These are phyloP conservation scores for Aspergillus kassunensis DNA, from an alignment of 495 filamentous ascomycete genomes.

Conservation along the genomic window DNA sequence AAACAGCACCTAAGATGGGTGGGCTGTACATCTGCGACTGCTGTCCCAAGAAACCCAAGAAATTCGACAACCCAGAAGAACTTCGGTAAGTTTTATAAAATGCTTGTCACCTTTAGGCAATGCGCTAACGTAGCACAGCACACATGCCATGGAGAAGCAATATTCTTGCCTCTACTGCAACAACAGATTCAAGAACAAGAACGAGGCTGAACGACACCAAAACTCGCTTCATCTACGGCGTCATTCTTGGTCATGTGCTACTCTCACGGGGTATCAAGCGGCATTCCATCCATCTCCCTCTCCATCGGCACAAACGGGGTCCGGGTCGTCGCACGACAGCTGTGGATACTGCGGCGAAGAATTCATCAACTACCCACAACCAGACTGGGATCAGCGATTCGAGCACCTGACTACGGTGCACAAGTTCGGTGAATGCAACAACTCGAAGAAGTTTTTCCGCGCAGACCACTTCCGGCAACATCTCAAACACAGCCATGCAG, in stretches of 20 bases:
- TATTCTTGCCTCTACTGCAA: constrained; percentile 88
- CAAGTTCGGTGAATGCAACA: constrained; percentile 98
- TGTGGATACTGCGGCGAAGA: constrained; percentile 97
- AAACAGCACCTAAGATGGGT: constrained; percentile 31
- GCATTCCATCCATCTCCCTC: constrained; percentile 77
- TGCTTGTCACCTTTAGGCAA: not conserved
- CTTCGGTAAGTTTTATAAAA: constrained; percentile 66
- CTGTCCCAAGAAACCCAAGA: constrained; percentile 98
- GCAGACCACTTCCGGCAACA: constrained; percentile 98
- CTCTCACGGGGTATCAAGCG: constrained; percentile 67
- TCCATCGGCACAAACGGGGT: constrained; percentile 31
- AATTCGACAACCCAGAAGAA: constrained; percentile 84
- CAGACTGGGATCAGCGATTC: constrained; percentile 80
- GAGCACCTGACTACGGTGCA: constrained; percentile 85
- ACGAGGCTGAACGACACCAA: constrained; percentile 95
- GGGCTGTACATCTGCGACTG: constrained; percentile 83
- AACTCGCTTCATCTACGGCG: constrained; percentile 91
- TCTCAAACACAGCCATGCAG: constrained; percentile 95
- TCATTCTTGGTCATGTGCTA: constrained; percentile 98
- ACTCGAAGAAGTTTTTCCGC: constrained; percentile 95
- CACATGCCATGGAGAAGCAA: constrained; percentile 94
- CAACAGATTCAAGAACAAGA: constrained; percentile 99
- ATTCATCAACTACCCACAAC: constrained; percentile 66
- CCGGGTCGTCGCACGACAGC: constrained; percentile 56
- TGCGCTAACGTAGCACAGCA: constrained; percentile 31